These are phyloP conservation scores for Mediolabrus comicus DNA, from an alignment of 108 stramenopile species.

Conservation along the genomic window DNA sequence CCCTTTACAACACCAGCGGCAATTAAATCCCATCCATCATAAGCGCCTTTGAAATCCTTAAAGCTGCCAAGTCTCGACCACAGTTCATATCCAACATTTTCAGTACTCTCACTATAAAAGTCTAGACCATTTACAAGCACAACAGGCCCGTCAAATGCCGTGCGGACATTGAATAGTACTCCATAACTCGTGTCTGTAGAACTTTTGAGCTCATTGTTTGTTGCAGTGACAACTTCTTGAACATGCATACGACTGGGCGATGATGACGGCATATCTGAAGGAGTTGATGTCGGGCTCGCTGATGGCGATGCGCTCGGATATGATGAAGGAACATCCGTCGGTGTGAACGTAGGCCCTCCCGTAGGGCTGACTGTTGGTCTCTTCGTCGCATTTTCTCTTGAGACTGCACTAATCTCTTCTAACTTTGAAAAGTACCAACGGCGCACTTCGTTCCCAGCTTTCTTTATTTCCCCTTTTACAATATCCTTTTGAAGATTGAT, in stretches of 20 bases:
- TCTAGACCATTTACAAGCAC: background rate
- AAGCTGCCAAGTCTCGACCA: slow-evolving; percentile 8
- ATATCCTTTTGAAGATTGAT: background rate
- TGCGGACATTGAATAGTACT: background rate
- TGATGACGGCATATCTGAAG: background rate
- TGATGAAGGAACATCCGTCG: background rate
- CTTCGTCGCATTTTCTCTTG: background rate
- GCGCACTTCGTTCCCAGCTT: background rate
- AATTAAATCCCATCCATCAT: slow-evolving; percentile 1
- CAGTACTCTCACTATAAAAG: background rate
- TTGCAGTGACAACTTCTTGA: background rate
- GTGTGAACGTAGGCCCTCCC: background rate
- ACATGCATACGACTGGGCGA: background rate
- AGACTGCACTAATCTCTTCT: background rate
- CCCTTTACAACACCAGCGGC: background rate
- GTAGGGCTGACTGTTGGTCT: background rate
- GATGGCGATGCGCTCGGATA: background rate
- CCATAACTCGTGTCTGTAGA: background rate
- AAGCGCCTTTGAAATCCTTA: background rate
- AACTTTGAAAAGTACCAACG: background rate
- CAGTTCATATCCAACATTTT: background rate
- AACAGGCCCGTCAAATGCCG: background rate
- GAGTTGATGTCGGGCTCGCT: background rate
- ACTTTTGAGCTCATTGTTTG: background rate
- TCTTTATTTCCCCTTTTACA: background rate